A percentile compares a stretch with the other conserved stretches of the same genome.
phyloP scores from a whole-genome alignment of 805 yeast species.

The Lipomyces anomalus region DNA sequence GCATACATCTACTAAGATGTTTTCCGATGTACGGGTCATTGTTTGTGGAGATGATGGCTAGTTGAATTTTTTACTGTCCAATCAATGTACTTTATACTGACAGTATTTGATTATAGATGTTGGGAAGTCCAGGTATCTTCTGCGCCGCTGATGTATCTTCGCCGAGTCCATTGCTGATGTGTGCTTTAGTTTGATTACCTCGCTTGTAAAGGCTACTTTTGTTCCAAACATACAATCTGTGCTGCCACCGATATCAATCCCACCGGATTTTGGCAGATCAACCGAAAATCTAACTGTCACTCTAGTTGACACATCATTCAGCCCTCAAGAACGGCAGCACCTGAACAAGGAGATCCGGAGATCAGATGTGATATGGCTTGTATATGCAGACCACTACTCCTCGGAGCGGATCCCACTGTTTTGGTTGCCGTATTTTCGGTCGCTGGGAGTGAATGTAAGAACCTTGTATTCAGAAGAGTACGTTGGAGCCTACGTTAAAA shows the following conservation, averaged over 20 bases:
- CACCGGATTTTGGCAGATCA: slow-evolving; percentile 59
- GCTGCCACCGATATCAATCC: slow-evolving; percentile 78
- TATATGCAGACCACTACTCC: slow-evolving; percentile 89
- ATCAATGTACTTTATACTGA: background rate
- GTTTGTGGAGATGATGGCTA: slow-evolving; percentile 73
- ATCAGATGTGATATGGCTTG: slow-evolving; percentile 92
- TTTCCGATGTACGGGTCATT: slow-evolving; percentile 57
- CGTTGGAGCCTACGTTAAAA: background rate
- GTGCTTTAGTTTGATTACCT: slow-evolving; percentile 55
- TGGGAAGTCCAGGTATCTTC: slow-evolving; percentile 27
- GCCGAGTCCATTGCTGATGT: background rate
- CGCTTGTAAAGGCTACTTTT: slow-evolving; percentile 71
- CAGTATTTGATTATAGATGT: slow-evolving; percentile 15
- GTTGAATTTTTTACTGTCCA: slow-evolving; percentile 1
- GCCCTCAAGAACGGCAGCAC: slow-evolving; percentile 50
- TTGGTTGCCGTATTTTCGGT: slow-evolving; percentile 92
- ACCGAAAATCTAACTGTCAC: slow-evolving; percentile 60
- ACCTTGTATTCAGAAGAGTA: background rate
- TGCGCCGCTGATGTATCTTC: too few species aligned
- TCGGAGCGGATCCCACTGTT: slow-evolving; percentile 85
- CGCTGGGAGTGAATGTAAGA: slow-evolving; percentile 72
- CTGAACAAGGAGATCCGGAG: slow-evolving; percentile 69
- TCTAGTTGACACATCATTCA: slow-evolving; percentile 66
- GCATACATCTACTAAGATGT: too few species aligned
- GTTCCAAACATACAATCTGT: slow-evolving; percentile 72